Evolutionary conservation across 2,329 filamentous ascomycete species (phyloP).

Genomic region (Fusarium redolens): DNA sequence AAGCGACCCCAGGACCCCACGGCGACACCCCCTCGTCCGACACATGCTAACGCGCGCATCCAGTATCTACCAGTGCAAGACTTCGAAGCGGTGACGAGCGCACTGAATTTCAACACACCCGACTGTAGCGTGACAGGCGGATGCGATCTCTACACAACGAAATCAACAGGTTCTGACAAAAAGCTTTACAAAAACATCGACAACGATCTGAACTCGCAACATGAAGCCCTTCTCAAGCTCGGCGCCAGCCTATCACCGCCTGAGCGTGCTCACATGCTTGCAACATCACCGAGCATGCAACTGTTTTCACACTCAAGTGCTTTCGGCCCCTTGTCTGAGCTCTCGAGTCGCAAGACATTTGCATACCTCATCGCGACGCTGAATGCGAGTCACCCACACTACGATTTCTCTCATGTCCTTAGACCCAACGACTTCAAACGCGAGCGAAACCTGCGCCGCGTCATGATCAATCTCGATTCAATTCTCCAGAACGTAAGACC

Average conservation of each 20-base stretch:
- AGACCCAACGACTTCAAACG: slow-evolving; percentile 90
- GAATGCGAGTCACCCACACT: slow-evolving; percentile 90
- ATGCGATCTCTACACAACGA: slow-evolving; percentile 97
- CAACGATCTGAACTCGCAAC: slow-evolving; percentile 88
- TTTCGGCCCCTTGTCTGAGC: slow-evolving; percentile 89
- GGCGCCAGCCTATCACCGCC: slow-evolving; percentile 90
- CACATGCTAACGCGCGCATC: slow-evolving; percentile 32
- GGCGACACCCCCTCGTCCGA: background rate
- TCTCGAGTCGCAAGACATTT: slow-evolving; percentile 89
- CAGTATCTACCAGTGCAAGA: slow-evolving; percentile 93
- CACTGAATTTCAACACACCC: slow-evolving; percentile 94
- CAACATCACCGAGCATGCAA: slow-evolving; percentile 69
- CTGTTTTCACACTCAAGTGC: slow-evolving; percentile 84
- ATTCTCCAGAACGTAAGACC: slow-evolving; percentile 89
- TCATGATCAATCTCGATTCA: slow-evolving; percentile 89
- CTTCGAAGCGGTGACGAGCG: slow-evolving; percentile 90
- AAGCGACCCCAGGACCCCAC: slow-evolving; percentile 22
- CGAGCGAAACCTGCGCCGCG: slow-evolving; percentile 80
- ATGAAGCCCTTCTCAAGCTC: slow-evolving; percentile 86
- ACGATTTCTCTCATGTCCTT: slow-evolving; percentile 94
- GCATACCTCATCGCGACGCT: slow-evolving; percentile 96
- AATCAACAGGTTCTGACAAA: slow-evolving; percentile 94
- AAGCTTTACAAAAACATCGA: slow-evolving; percentile 98
- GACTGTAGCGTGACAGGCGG: slow-evolving; percentile 93
- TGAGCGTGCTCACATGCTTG: slow-evolving; percentile 76